Evolutionary conservation across 306 rosid genomes (phyloP).

Genomic region (Purshia tridentata): DNA sequence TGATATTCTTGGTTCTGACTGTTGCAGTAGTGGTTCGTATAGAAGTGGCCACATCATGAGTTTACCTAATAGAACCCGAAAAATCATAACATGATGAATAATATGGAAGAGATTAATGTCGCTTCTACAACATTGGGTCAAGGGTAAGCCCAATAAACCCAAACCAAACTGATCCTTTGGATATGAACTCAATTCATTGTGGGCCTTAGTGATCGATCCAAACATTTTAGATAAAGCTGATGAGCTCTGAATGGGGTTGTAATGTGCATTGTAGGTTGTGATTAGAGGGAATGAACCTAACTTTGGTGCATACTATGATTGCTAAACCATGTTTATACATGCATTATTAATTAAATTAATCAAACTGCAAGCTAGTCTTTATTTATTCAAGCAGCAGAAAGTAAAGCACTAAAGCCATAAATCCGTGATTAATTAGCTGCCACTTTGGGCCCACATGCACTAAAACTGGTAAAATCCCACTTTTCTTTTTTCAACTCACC

Average conservation of each 20-base stretch:
- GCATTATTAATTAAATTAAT: neutral
- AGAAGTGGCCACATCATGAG: neutral
- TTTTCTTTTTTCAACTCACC: neutral
- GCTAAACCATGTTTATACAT: neutral
- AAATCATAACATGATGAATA: neutral
- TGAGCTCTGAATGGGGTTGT: no score
- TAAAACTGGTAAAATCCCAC: neutral
- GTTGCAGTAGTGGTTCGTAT: no score
- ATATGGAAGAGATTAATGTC: no score
- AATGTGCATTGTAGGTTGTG: neutral
- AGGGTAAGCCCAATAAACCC: no score
- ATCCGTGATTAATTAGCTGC: constrained; percentile 19
- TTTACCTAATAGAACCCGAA: neutral
- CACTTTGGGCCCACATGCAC: neutral
- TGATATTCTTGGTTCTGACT: no score
- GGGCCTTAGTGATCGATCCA: no score
- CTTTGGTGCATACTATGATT: neutral
- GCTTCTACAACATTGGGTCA: no score
- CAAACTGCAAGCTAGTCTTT: neutral
- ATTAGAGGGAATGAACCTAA: neutral
- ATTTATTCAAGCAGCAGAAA: neutral
- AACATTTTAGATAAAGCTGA: no score
- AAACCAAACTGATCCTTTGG: no score
- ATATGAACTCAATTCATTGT: no score
- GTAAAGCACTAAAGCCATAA: constrained; percentile 11